Evolutionary conservation across 805 yeast genomes (phyloP), one percentile per base, ranked within the genome.

Genomic region (Soucietia sequanensis): DNA sequence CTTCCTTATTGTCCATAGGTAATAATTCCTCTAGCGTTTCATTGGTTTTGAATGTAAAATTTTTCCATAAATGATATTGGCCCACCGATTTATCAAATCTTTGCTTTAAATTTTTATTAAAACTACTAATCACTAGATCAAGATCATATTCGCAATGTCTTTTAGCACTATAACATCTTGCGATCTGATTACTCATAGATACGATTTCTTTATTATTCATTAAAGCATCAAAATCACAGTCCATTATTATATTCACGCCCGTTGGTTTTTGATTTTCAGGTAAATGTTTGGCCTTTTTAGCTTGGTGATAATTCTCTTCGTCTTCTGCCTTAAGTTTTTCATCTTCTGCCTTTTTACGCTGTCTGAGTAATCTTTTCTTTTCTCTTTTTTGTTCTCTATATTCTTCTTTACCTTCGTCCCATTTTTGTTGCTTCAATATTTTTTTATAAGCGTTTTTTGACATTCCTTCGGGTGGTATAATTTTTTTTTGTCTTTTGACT

Each of bases 151-250:
- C 53, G 12, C 85, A 76, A 33, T 77, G 75, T 46, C 84, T 75
- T 54, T 84, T 87, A 12, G 83, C 83, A 6, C 95, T 76, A 58
- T 91, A 91, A 32, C 87, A 74, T 39, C 96, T 70, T 3, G 91
- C 79, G 32, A 93, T 71, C 61, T 91, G 99, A 33, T 80, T 75
- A 5, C 88, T 76, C 52, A 91, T 60, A 14, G 95, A 85, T 2
- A 75, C 75, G 29, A 76, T 67, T 41, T 76, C 81, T 45, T 81
- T 81, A 13, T 80, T 85, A 23, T 73, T 76, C 99, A 93, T 93
- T 50, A 84, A 53, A 29, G 85, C 93, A 52, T 93, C 98, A 58
- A 91, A 91, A 11, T 75, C 84, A 61, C 99, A 91, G 60, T 91
- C 99, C 43, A 90, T 53, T n/a, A 90, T 64, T 18, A 90, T 68